Percentiles rank a stretch among this genome's conserved stretches.
These are phyloP conservation scores for Cryptococcus neoformans DNA, from an alignment of 1,284 basidiomycete species.

Conservation along the genomic window DNA sequence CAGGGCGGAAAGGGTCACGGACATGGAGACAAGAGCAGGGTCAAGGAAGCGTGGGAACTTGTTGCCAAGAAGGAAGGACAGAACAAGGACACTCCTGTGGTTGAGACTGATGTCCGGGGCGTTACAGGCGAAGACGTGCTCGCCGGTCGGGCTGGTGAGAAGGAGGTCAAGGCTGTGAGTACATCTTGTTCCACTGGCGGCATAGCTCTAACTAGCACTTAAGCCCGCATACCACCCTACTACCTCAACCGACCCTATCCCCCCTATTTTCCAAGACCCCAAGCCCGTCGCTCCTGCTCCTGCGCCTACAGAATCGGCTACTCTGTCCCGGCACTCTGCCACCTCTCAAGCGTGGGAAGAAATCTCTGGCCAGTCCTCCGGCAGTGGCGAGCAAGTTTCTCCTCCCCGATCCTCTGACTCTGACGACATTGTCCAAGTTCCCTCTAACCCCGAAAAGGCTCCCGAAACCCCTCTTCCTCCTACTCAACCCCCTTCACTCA, in stretches of 20 bases:
- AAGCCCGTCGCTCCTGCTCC: constrained; percentile 11
- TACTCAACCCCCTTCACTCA: constrained; percentile 54
- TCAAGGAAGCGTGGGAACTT: constrained; percentile 58
- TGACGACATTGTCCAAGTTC: constrained; percentile 13
- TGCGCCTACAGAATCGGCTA: constrained; percentile 28
- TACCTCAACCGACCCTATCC: constrained; percentile 33
- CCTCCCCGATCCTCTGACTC: constrained; percentile 16
- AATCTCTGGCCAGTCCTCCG: constrained; percentile 25
- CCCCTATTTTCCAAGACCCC: constrained; percentile 26
- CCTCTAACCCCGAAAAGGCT: constrained; percentile 1
- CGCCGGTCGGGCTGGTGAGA: constrained; percentile 19
- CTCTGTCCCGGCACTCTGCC: constrained; percentile 29
- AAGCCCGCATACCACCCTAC: constrained; percentile 35
- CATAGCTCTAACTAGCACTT: neutral
- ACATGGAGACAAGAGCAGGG: constrained; percentile 39
- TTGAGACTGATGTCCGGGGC: constrained; percentile 52
- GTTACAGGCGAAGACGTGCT: constrained; percentile 52
- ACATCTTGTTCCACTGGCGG: neutral
- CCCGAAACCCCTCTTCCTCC: constrained; percentile 13
- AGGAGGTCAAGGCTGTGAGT: constrained; percentile 19
- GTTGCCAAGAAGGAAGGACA: constrained; percentile 36
- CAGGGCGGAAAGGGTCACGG: constrained; percentile 14
- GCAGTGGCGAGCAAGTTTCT: constrained; percentile 27
- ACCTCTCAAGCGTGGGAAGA: constrained; percentile 44
- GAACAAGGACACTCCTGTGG: constrained; percentile 26